Evolutionary conservation across 495 filamentous ascomycete species (phyloP).

Genomic region (Neurospora sublineolata): DNA sequence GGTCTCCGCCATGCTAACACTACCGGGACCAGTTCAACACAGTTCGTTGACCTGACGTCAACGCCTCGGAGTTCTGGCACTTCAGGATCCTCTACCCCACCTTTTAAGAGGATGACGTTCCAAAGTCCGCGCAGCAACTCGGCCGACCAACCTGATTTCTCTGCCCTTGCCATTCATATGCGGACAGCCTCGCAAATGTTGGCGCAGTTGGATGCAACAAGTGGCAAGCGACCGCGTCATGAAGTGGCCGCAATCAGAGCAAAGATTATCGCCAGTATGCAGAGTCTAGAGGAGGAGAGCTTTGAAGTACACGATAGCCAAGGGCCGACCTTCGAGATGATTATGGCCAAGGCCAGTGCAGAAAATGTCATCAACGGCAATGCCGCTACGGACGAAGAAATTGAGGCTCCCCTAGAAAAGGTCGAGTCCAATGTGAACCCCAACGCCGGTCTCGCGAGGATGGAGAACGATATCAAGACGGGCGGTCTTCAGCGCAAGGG

Average conservation of each 20-base stretch:
- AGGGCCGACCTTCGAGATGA: constrained; percentile 58
- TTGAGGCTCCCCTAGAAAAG: constrained; percentile 18
- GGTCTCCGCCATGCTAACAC: constrained; percentile 33
- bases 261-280: constrained; percentile 75
- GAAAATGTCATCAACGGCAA: constrained; percentile 18
- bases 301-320: constrained; percentile 51
- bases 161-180: constrained; percentile 68
- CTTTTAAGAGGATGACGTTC: constrained; percentile 35
- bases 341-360: constrained; percentile 48
- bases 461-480: constrained; percentile 74
- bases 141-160: constrained; percentile 55
- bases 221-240: constrained; percentile 55
- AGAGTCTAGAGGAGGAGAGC: constrained; percentile 67
- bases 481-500: constrained; percentile 64
- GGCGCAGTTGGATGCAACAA: constrained; percentile 60
- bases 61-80: constrained; percentile 50
- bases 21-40: constrained; percentile 28
- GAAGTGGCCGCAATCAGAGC: constrained; percentile 66
- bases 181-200: constrained; percentile 69
- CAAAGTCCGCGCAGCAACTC: constrained; percentile 29
- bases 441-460: constrained; percentile 58
- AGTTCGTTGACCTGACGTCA: constrained; percentile 24
- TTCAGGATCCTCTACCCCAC: constrained; percentile 50
- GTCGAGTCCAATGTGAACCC: constrained; percentile 38
- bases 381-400: constrained; percentile 29